Percentiles rank a stretch among this genome's conserved stretches.
These are phyloP conservation scores for Eragrostis curvula DNA, from an alignment of 176 grass and related monocot genomes.

Conservation along the genomic window DNA sequence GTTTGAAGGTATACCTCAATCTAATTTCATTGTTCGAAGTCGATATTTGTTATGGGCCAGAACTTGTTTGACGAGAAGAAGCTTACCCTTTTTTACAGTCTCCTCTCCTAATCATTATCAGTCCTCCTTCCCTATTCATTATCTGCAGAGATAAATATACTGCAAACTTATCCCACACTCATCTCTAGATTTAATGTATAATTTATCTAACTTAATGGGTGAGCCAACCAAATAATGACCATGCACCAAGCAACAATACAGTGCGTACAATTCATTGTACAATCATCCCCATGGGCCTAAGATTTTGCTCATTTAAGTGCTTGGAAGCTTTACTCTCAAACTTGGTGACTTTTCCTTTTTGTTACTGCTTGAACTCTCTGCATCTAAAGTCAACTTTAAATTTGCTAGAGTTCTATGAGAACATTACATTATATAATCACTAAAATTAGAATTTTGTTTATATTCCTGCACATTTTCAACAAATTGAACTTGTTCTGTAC, in stretches of 20 bases:
- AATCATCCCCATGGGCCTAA: neutral
- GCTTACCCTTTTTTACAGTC: too few relatives aligned
- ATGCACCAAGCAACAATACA: neutral
- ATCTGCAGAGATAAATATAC: neutral
- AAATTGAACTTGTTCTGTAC: constrained; percentile 13
- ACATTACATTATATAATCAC: neutral
- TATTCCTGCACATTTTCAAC: constrained; percentile 10
- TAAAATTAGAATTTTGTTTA: neutral
- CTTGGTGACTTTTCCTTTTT: neutral
- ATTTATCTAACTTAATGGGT: neutral
- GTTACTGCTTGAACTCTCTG: neutral
- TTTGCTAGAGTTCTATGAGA: neutral
- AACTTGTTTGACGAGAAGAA: too few relatives aligned
- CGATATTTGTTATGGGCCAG: neutral
- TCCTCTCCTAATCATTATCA: neutral
- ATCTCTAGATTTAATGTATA: neutral
- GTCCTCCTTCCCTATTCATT: neutral
- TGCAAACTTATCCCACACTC: neutral
- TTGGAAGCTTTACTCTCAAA: neutral
- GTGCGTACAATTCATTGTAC: neutral
- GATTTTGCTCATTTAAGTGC: neutral
- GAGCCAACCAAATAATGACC: neutral
- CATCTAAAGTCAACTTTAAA: neutral
- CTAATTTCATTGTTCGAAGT: neutral
- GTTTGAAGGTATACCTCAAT: too few relatives aligned